Evolutionary conservation across 1,284 basidiomycete genomes (phyloP).

Genomic region (Ustilago cynodontis): DNA sequence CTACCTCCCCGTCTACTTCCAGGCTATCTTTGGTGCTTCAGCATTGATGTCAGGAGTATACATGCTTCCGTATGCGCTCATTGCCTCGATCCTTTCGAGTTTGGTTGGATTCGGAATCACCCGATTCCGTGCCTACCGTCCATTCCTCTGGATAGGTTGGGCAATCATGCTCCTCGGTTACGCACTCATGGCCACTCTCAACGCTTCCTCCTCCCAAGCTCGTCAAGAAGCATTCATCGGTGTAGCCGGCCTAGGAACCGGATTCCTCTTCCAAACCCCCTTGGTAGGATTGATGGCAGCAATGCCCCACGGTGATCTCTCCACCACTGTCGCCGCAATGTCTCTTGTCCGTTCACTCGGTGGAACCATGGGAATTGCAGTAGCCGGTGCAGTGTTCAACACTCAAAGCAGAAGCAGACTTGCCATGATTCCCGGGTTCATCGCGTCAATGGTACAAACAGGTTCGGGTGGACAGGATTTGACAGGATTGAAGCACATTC

Average conservation of each 20-base stretch:
- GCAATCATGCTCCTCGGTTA: slow-evolving; percentile 54
- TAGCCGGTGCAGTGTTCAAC: slow-evolving; percentile 59
- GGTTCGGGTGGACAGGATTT: slow-evolving; percentile 45
- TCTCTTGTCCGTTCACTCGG: slow-evolving; percentile 50
- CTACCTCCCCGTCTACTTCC: slow-evolving; percentile 77
- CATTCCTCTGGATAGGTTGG: slow-evolving; percentile 75
- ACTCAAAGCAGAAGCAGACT: slow-evolving; percentile 39
- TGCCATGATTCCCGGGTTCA: slow-evolving; percentile 30
- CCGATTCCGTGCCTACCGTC: slow-evolving; percentile 76
- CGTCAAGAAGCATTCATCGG: slow-evolving; percentile 50
- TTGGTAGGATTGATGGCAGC: slow-evolving; percentile 60
- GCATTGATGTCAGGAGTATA: slow-evolving; percentile 80
- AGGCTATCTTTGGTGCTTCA: slow-evolving; percentile 78
- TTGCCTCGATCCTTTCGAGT: slow-evolving; percentile 75
- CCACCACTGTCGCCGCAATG: slow-evolving; percentile 52
- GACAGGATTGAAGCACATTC: slow-evolving; percentile 37
- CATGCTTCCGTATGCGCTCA: slow-evolving; percentile 82
- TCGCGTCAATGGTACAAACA: slow-evolving; percentile 18
- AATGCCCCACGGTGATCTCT: slow-evolving; percentile 58
- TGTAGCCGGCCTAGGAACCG: slow-evolving; percentile 58
- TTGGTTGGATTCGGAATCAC: slow-evolving; percentile 76
- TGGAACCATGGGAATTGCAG: slow-evolving; percentile 61
- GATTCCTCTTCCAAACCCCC: slow-evolving; percentile 64
- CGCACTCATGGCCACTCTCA: slow-evolving; percentile 52
- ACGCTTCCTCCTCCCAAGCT: slow-evolving; percentile 31